These are phyloP conservation scores for Fomitopsis serialis DNA, from an alignment of 768 basidiomycete species.

Conservation along the genomic window DNA sequence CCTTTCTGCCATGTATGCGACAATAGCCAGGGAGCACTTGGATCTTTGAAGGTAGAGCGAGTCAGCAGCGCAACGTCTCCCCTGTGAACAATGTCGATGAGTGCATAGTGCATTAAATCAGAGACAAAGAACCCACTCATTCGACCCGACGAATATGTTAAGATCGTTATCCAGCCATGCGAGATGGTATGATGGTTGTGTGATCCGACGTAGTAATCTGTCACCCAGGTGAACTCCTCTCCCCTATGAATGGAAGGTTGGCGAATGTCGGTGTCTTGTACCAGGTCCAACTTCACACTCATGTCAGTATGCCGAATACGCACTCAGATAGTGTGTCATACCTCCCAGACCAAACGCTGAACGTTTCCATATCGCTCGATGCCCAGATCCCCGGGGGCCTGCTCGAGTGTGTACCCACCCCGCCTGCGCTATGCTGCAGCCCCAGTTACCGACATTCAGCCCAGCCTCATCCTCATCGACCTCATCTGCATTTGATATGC, in stretches of 20 bases:
- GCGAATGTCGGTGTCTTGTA: slow-evolving; percentile 58
- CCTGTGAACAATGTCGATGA: slow-evolving; percentile 11
- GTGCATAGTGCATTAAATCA: not conserved
- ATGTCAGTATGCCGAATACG: not conserved
- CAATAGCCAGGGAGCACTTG: slow-evolving; percentile 21
- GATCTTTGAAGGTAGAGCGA: slow-evolving; percentile 18
- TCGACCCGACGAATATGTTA: slow-evolving; percentile 65
- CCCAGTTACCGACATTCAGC: slow-evolving; percentile 80
- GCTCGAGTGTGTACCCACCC: slow-evolving; percentile 49
- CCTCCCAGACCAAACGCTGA: slow-evolving; percentile 81
- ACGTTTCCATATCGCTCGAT: slow-evolving; percentile 92
- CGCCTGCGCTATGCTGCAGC: slow-evolving; percentile 71
- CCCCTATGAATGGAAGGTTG: slow-evolving; percentile 50
- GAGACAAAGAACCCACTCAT: slow-evolving; percentile 47
- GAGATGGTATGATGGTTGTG: slow-evolving; percentile 25
- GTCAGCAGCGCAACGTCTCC: slow-evolving; percentile 27
- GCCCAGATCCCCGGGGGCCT: slow-evolving; percentile 60
- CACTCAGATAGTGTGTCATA: slow-evolving; percentile 18
- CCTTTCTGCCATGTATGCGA: slow-evolving; percentile 23
- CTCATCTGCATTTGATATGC: slow-evolving; percentile 66
- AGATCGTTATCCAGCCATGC: slow-evolving; percentile 31
- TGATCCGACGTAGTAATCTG: slow-evolving; percentile 67
- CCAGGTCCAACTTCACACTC: slow-evolving; percentile 48
- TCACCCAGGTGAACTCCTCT: slow-evolving; percentile 61
- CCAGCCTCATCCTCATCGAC: slow-evolving; percentile 86